Base-by-base conservation (phyloP, 768 basidiomycete genomes). In the Boletus sensibilis region DNA sequence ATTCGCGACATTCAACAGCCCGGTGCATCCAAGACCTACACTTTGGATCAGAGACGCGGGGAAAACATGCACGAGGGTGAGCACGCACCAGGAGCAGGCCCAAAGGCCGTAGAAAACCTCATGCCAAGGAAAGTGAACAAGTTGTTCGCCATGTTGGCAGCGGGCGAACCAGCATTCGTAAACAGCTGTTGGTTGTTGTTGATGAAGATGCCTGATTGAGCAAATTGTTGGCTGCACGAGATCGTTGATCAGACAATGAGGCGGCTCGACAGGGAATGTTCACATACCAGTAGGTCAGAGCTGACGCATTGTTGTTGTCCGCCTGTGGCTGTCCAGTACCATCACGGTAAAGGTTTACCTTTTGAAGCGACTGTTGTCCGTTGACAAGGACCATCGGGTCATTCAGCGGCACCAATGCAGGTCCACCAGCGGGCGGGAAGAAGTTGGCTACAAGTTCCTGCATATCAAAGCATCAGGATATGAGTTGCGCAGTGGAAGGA, bases 61-160 rank as follows among this genome's bases (percentile, higher is more conserved):
- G 2, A 46, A 23, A 31, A 25, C 14, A 25, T 23, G 18, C 16
- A 37, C 9, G 7, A 8, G n/a, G 33, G 10, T 33, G 16, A 25
- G 42, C 21, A 56, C 62, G 8, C 12, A 69, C 67, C 67, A 13
- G 65, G 65, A 43, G 53, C 55, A 38, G 68, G 68, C 13, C 63
- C 66, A 44, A 68, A 57, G 1, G 68, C 51, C 10, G 41, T 34
- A 2, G 68, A 68, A 41, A 68, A 70, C 44, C 67, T 64, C 67
- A 68, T 65, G 14, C 68, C 63, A n/a, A 68, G 59, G 55, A 68
- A 68, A 13, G 68, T 68, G 45, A 70, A 68, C 44, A 68, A 35
- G 31, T 63, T 68, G 12, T 56, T 68, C 9, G 66, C 67, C 55
- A 13, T 12, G 27, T 39, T 6, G 5, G 68, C 10, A 21, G 67